Evolutionary conservation across 2,329 filamentous ascomycete genomes (phyloP), one percentile per base, ranked within the genome.

Genomic region (Chaetothyriales sp.): DNA sequence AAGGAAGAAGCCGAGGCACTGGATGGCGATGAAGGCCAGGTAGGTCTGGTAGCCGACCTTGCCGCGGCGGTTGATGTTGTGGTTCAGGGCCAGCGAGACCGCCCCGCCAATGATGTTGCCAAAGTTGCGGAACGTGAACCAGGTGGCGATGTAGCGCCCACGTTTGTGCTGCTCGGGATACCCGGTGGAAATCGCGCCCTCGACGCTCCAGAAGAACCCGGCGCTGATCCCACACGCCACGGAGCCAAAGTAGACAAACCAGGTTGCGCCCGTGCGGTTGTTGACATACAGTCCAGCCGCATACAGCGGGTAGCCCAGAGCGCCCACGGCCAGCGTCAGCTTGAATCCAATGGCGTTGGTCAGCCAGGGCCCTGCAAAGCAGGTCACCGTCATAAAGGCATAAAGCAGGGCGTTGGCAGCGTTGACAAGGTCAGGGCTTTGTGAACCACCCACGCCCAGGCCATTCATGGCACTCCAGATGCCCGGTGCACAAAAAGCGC

Each of bases 21-120:
- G 71, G 44, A 74, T 69, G 18, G 68, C 61, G 36, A 57, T 57
- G 49, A 57, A 57, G 18, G 48, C 59, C 4, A 67, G 63, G 26
- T 64, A 64, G 5, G 64, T 73, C 18, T 64, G 65, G 53, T 73
- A 72, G 2, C 67, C 66, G 10, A 74, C 70, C 53, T 72, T 72
- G 28, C 72, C 72, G 9, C 64, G 60, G n/a, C 68, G 57, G 10
- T 66, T 66, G 10, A 66, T 63, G 2, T 67, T 65, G 50, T 68
- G 65, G 46, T 76, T 77, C 15, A 76, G 65, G 0, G 68, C 72
- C 0, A 76, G 66, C 22, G 74, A 71, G 26, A 76, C 74, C 0
- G 73, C 70, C 2, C 71, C 67, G 1, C 73, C 73, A 49, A 77
- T 72, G 19, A 77, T 66, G 50, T 75, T 73, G 0, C 74, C 74